Evolutionary conservation across 2,329 filamentous ascomycete genomes (phyloP).

Genomic region (Aureobasidium namibiae): DNA sequence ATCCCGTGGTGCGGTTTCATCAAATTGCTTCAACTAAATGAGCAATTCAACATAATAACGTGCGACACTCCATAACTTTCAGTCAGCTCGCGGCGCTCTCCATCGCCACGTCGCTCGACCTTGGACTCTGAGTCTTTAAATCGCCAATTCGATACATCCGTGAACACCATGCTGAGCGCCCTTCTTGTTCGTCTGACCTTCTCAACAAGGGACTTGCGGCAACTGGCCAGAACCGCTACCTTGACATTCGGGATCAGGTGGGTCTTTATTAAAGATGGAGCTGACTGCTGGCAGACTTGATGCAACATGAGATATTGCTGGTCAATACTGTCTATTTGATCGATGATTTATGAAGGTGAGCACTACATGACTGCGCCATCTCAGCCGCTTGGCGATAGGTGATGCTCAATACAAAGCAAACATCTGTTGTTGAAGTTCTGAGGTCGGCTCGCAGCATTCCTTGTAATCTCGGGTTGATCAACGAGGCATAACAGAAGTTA

Average conservation of each 20-base stretch:
- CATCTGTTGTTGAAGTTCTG: not conserved
- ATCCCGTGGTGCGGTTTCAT: slow-evolving; percentile 11
- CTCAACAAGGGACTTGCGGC: not conserved
- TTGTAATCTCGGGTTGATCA: not conserved
- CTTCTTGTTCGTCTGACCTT: not conserved
- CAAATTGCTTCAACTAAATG: slow-evolving; percentile 12
- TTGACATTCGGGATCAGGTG: not conserved
- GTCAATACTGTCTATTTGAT: not conserved
- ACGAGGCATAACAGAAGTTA: not conserved
- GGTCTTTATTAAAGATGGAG: not conserved
- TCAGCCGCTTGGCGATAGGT: not conserved
- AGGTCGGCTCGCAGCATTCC: not conserved
- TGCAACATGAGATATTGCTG: not conserved
- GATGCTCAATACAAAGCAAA: not conserved
- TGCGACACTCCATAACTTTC: slow-evolving; percentile 8
- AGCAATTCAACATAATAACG: slow-evolving; percentile 15
- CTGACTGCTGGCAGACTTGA: not conserved
- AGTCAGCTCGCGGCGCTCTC: slow-evolving; percentile 3
- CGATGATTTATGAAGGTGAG: not conserved
- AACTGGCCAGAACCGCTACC: not conserved
- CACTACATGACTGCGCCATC: not conserved
- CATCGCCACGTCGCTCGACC: slow-evolving; percentile 9
- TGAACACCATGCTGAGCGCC: slow-evolving; percentile 5
- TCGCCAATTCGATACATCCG: slow-evolving; percentile 1
- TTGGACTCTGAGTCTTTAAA: not conserved